phyloP scores from a whole-genome alignment of 2,329 filamentous ascomycete species.

The Fusarium abutilonis region DNA sequence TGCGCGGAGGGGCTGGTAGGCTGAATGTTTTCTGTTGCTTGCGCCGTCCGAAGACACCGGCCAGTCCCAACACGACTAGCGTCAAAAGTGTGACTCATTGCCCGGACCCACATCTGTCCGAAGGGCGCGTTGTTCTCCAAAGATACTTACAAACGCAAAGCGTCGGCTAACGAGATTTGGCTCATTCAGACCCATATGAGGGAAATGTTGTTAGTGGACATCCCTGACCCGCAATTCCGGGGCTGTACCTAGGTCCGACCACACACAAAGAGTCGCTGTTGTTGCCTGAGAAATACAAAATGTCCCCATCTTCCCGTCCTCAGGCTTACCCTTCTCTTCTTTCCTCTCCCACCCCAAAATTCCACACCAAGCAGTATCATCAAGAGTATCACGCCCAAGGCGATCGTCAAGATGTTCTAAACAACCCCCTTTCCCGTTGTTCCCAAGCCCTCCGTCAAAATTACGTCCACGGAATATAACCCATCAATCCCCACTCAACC shows the following conservation, averaged over 20 bases:
- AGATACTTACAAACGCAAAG: constrained; percentile 30
- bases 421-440: constrained; percentile 53
- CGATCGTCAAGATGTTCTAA: constrained; percentile 68
- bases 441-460: constrained; percentile 59
- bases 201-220: constrained; percentile 24
- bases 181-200: not conserved
- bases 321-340: constrained; percentile 46
- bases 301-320: constrained; percentile 44
- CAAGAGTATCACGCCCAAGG: constrained; percentile 49
- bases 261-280: constrained; percentile 45
- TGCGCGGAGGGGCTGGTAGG: constrained; percentile 10
- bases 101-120: constrained; percentile 43
- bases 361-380: constrained; percentile 48
- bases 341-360: constrained; percentile 49
- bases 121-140: constrained; percentile 36
- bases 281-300: constrained; percentile 62
- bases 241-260: constrained; percentile 21
- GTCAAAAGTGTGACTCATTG: constrained; percentile 51
- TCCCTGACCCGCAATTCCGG: constrained; percentile 37
- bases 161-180: constrained; percentile 18
- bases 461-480: constrained; percentile 59
- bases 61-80: constrained; percentile 47
- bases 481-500: constrained; percentile 59
- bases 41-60: constrained; percentile 42
- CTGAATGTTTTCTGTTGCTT: constrained; percentile 30